Conservation (phyloP, 2,329 filamentous ascomycete genomes). For the Trichoderma atroviride region DNA sequence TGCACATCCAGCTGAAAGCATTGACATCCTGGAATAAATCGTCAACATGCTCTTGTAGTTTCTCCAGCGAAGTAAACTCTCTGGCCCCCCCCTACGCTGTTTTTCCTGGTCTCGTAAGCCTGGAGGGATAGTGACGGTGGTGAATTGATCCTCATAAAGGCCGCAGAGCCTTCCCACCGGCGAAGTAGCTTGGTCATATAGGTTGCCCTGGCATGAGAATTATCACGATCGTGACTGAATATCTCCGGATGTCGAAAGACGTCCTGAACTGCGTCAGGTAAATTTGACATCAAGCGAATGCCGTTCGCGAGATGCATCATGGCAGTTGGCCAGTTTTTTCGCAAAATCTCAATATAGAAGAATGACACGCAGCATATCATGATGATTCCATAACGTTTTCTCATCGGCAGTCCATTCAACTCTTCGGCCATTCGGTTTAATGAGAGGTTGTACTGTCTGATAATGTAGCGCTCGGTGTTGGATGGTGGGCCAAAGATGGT, state of each 20-base stretch:
- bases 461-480: conserved; percentile 41
- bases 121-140: conserved; percentile 31
- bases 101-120: conserved; percentile 28
- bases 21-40: conserved; percentile 33
- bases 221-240: conserved; percentile 28
- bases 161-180: conserved; percentile 32
- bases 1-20: conserved; percentile 31
- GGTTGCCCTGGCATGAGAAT: conserved; percentile 28
- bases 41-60: conserved; percentile 31
- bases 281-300: conserved; percentile 37
- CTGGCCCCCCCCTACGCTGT: conserved; percentile 20
- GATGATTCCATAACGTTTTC: conserved; percentile 32
- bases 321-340: conserved; percentile 34
- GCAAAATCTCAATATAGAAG: conserved; percentile 38
- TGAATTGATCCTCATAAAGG: conserved; percentile 30
- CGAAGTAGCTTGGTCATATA: conserved; percentile 33
- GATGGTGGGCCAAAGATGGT: conserved; percentile 30
- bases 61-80: conserved; percentile 28
- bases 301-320: conserved; percentile 38
- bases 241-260: conserved; percentile 29
- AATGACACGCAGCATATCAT: conserved; percentile 41
- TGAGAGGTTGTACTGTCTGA: conserved; percentile 45
- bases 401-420: conserved; percentile 20
- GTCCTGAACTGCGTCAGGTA: conserved; percentile 32
- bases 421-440: conserved; percentile 38